These are phyloP conservation scores for Spathaspora arborariae DNA, from an alignment of 805 yeast species.

Conservation along the genomic window DNA sequence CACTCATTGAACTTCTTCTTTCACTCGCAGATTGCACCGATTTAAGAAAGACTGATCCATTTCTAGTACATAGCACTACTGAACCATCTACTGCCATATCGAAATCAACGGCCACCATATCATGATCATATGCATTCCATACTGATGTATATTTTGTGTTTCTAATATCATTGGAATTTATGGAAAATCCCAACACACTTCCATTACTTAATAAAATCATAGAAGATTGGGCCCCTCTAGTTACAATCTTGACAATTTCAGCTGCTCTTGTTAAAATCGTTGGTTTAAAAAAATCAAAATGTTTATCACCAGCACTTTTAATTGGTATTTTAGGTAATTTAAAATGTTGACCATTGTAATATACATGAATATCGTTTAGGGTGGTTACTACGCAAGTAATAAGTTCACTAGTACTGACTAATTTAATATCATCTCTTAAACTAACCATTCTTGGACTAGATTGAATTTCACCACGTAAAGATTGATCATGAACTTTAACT, in stretches of 20 bases:
- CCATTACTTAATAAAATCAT: slow-evolving; percentile 59
- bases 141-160: slow-evolving; percentile 42
- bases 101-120: slow-evolving; percentile 59
- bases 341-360: slow-evolving; percentile 53
- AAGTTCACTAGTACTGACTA: slow-evolving; percentile 61
- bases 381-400: slow-evolving; percentile 63
- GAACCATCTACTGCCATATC: slow-evolving; percentile 70
- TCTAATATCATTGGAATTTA: slow-evolving; percentile 23
- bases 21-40: slow-evolving; percentile 14
- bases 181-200: slow-evolving; percentile 41
- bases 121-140: slow-evolving; percentile 64
- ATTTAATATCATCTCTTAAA: slow-evolving; percentile 48
- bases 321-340: slow-evolving; percentile 41
- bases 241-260: slow-evolving; percentile 26
- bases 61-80: slow-evolving; percentile 58
- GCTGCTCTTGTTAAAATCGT: slow-evolving; percentile 42
- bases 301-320: slow-evolving; percentile 33
- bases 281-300: slow-evolving; percentile 54
- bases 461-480: slow-evolving; percentile 36
- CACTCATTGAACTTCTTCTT: slow-evolving; percentile 30
- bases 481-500: slow-evolving; percentile 24
- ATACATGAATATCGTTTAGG: slow-evolving; percentile 59
- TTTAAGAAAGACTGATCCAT: slow-evolving; percentile 63
- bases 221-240: slow-evolving; percentile 39
- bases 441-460: slow-evolving; percentile 35